Conservation (phyloP, 1,284 basidiomycete species). For the Coniferiporia sulphurascens region DNA sequence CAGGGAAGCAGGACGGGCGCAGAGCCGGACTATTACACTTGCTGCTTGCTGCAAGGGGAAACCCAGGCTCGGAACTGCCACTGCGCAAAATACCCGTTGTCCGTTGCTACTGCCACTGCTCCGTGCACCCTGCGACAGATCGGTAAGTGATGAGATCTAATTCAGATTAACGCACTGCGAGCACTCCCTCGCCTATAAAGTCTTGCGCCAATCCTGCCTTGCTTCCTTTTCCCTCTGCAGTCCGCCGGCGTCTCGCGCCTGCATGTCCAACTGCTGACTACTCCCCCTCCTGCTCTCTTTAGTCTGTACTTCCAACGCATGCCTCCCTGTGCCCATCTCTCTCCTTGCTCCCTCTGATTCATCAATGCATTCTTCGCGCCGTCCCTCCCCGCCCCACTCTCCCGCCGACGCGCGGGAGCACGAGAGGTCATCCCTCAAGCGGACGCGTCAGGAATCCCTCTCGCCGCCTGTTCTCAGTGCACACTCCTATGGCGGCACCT, state of each 20-base stretch:
- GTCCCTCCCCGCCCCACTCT: conserved; percentile 4
- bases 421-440: not conserved
- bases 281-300: not conserved
- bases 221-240: conserved; percentile 6
- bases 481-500: conserved; percentile 21
- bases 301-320: not conserved
- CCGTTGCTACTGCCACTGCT: not conserved
- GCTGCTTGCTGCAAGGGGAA: not conserved
- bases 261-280: not conserved
- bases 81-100: not conserved
- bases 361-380: not conserved
- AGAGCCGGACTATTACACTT: not conserved
- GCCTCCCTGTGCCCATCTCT: not conserved
- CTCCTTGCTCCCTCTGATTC: not conserved
- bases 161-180: conserved; percentile 2
- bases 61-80: not conserved
- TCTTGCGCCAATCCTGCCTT: conserved; percentile 8
- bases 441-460: not conserved
- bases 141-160: conserved; percentile 6
- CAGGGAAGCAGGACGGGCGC: not conserved
- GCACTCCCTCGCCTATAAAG: conserved; percentile 3
- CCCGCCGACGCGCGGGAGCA: not conserved
- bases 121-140: conserved; percentile 2
- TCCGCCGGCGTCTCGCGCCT: conserved; percentile 1
- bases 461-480: conserved; percentile 1